Evolutionary conservation across 2,329 filamentous ascomycete genomes (phyloP), one percentile per base, ranked within the genome.

Genomic region (Plenodomus lindquistii): DNA sequence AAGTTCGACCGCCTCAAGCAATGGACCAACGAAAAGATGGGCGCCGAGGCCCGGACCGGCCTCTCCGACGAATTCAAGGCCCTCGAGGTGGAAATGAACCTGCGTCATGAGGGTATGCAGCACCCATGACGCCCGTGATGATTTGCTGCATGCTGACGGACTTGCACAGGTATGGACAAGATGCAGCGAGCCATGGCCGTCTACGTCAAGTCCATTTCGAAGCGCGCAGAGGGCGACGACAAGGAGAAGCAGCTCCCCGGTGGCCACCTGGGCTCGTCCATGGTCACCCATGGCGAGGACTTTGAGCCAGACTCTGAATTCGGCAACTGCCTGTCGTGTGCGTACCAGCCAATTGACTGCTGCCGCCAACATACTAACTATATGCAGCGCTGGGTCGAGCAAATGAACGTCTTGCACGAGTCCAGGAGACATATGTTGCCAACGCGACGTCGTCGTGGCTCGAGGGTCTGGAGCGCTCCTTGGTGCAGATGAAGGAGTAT

Each of bases 1-100:
- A 96, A 95, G 73, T 85, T 97, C 71, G 93, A 92, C 76, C 88
- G 93, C 69, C 87, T 96, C 79, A 95, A 93, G 79, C 93, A 97
- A 87, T 97, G 93, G 93, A 91, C 92, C 31, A 91, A 91, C 61
- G 93, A 97, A 78, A 90, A 92, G 76, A 96, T 97, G 89, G 93
- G 93, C 63, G 85, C 84, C 58, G 92, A 97, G 75, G 83, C 86
- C 75, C 94, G 91, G 77, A 97, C 93, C 9, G 85, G 81, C 70
- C 85, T 91, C 56, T 88, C 90, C 0, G 91, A 97, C 43, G 88
- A 97, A 67, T 97, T 97, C 82, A 95, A 89, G 76, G 83, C 84
- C 51, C 77, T 97, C 63, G 92, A 97, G 76, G 80, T 84, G 46
- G 93, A 97, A 76, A 97, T 97, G 91, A 81, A 83, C 48, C 79